Base-by-base conservation (phyloP, 169 alveolate species). In the Eimeria necatrix region DNA sequence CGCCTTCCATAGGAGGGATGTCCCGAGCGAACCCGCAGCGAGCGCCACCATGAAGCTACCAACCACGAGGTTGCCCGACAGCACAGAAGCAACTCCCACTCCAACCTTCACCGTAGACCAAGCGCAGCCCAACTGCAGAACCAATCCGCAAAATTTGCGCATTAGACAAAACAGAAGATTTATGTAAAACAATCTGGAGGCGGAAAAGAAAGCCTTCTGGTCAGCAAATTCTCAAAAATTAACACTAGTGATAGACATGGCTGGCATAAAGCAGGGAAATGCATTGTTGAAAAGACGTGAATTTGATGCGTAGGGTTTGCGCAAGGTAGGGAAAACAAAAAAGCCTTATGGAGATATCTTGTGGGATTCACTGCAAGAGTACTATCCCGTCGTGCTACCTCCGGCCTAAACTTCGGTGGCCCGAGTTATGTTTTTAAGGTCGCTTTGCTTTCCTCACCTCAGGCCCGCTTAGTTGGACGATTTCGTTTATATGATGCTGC, bases 71-170 rank as follows among this genome's bases (percentile, higher is more conserved):
- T 84, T 84, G 26, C 92, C 92, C 4, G 92, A 84, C 4, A 84
- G 12, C n/a, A 84, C 92, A 32, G 92, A 59, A 26, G 78, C 48
- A 16, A 84, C 80, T 12, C 92, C 92, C 32, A 84, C 48, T 14
- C 92, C 92, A 22, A 84, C 92, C 92, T 84, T 84, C 59, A 84
- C 92, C 59, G 92, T 84, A 60, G 92, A 84, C 92, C 92, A 84
- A 7, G 68, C 92, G 78, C 92, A 84, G 59, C 92, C 92, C 92
- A 84, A 26, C 92, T 84, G 92, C 68, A 84, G 22, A 84, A 14
- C 4, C 80, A 59, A 24, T 14, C 78, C 26, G 41, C 41, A 32
- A 32, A 32, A 32, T 32, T 32, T 32, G 41, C 24, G 7, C 73
- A 80, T 22, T 49, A 60, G 48, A 51, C 60, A 74, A 10, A 14